Base-by-base conservation (phyloP, 1,284 basidiomycete species). In the Cryptococcus neoformans region DNA sequence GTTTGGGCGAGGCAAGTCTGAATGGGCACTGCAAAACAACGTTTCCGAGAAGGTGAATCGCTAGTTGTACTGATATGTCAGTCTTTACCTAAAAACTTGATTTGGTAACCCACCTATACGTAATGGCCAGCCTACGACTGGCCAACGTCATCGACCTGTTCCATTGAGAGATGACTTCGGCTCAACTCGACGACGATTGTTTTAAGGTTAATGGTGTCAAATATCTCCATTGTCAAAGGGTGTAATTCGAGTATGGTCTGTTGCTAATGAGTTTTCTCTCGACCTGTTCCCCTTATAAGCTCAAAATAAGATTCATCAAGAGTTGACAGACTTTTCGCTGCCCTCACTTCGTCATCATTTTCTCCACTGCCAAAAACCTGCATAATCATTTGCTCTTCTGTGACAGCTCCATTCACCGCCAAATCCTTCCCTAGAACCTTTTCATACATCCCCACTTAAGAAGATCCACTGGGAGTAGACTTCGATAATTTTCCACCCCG, bases 41-140 rank as follows among this genome's bases (percentile, higher is more conserved):
- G 73, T 99, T 99, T 59, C 95, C 96, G 65, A 99, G 89, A 87
- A 96, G 98, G 77, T 99, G 93, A 40, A 90, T 92, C 14, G 93
- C 88, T 59, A 98, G 84, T 73, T 95, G 89, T 8, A 34, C 73
- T 95, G 89, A 52, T 36, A 34, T 21, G 21, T 21, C 21, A 21
- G 21, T 21, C n/a, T 42, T 16, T 17, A 41, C 40, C 44, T 14
- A 40, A 46, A 12, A 56, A 38, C 21, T 35, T 14, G 11, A 48
- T 21, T 8, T 14, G 10, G 14, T 12, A 44, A 58, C 70, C 65
- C 52, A 78, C 75, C 57, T 76, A 73, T 14, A 73, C 74, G 53
- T 64, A 64, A 49, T 78, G 90, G 63, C 95, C 92, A 41, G n/a
- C 10, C 10, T 41, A 41, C 40, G 10, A 10, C 40, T 41, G 10